These are phyloP conservation scores for Fraxinus anomala DNA, from an alignment of 257 asterid species.

Conservation along the genomic window DNA sequence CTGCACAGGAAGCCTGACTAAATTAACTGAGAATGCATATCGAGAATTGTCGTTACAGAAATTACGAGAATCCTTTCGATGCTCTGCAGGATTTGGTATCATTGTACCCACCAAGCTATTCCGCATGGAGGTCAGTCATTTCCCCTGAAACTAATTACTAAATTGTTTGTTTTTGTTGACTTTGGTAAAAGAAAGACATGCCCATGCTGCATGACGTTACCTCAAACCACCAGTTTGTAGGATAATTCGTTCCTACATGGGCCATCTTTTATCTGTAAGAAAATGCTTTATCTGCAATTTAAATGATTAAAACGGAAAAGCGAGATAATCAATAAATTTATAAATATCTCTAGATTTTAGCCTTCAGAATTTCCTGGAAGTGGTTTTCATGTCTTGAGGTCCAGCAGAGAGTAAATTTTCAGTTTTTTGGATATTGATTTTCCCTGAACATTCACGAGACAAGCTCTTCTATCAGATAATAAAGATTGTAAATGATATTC, in stretches of 20 bases:
- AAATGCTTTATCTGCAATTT: constrained; percentile 8
- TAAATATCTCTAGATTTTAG: not conserved
- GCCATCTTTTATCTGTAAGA: not conserved
- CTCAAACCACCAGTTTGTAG: not conserved
- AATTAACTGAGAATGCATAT: constrained; percentile 65
- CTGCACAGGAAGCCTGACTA: constrained; percentile 85
- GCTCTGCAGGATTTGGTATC: constrained; percentile 76
- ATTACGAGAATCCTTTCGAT: constrained; percentile 73
- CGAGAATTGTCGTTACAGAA: constrained; percentile 54
- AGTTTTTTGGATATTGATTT: not conserved
- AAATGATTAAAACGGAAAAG: not conserved
- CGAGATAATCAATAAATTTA: constrained; percentile 1
- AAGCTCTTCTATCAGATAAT: not conserved
- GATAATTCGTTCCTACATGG: not conserved
- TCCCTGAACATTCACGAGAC: not conserved
- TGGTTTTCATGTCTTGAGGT: not conserved
- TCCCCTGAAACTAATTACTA: constrained; percentile 11
- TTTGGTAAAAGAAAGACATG: not conserved
- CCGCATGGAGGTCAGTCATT: constrained; percentile 87
- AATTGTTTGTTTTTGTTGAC: constrained; percentile 7
- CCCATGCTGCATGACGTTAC: not conserved
- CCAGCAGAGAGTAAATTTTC: not conserved
- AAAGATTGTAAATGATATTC: not conserved
- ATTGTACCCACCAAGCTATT: constrained; percentile 83
- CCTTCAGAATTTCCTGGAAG: not conserved